Percentiles rank a stretch among this genome's conserved stretches.
Evolutionary conservation across 176 grass and related monocot species (phyloP).

Genomic region (Oryza meyeriana): DNA sequence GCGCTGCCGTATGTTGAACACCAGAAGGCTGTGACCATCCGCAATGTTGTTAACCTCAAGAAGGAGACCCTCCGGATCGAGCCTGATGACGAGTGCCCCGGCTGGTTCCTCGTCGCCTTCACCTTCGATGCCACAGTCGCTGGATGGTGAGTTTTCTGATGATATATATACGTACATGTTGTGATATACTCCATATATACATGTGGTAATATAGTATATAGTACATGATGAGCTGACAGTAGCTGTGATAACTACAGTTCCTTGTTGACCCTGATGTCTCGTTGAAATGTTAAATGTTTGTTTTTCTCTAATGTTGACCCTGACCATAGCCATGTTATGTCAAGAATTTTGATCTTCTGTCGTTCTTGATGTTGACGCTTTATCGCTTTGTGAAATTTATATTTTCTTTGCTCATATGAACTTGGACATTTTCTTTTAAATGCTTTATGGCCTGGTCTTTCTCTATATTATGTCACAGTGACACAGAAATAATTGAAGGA

Average conservation of each 20-base stretch:
- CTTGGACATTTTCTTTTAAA: not conserved
- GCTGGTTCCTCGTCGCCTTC: conserved; percentile 45
- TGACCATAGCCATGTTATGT: not conserved
- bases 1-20: conserved; percentile 48
- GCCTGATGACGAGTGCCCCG: conserved; percentile 35
- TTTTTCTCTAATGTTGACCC: not conserved
- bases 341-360: conserved; percentile 3
- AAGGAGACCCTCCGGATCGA: conserved; percentile 61
- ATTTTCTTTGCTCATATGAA: not conserved
- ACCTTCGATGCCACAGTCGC: conserved; percentile 55
- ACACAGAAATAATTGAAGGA: not conserved
- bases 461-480: not conserved
- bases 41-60: conserved; percentile 67
- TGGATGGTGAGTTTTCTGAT: conserved; percentile 36
- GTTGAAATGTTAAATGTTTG: not conserved
- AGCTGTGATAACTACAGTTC: not conserved
- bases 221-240: not conserved
- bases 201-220: too few relatives aligned
- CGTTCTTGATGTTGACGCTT: not conserved
- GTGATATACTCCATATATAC: not conserved
- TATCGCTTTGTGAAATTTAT: not conserved
- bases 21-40: conserved; percentile 60
- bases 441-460: not conserved
- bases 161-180: not conserved
- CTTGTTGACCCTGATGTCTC: not conserved